Evolutionary conservation across 116 monocot genomes (phyloP).

Genomic region (Papilionanthe hybrid): DNA sequence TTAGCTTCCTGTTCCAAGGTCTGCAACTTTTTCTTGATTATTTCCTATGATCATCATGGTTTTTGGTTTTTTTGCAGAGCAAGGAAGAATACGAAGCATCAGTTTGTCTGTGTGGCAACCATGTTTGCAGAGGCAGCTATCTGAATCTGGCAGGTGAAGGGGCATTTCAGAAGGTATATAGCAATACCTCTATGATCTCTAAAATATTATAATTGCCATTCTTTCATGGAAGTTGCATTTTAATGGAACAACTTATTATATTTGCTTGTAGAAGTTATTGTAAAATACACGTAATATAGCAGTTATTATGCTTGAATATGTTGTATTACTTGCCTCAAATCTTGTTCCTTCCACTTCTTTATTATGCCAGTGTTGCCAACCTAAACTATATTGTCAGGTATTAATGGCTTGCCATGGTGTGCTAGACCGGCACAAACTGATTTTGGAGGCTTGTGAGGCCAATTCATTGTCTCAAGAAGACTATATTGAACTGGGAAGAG

Average conservation of each 20-base stretch:
- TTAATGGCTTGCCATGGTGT: slow-evolving; percentile 85
- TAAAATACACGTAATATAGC: not conserved
- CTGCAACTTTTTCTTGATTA: slow-evolving; percentile 5
- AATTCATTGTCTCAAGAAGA: slow-evolving; percentile 84
- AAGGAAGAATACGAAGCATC: slow-evolving; percentile 99
- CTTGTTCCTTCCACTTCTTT: not conserved
- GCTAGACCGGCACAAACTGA: slow-evolving; percentile 85
- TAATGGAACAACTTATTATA: not conserved
- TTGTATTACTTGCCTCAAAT: not conserved
- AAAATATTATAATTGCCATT: not conserved
- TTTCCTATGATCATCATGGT: not conserved
- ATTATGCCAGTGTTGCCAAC: not conserved
- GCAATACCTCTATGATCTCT: not conserved
- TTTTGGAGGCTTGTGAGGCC: slow-evolving; percentile 86
- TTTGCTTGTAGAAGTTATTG: not conserved
- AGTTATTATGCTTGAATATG: not conserved
- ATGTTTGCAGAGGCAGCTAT: slow-evolving; percentile 96
- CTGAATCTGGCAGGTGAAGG: slow-evolving; percentile 89
- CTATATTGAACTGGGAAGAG: slow-evolving; percentile 66
- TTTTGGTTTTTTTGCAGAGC: slow-evolving; percentile 52
- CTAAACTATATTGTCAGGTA: slow-evolving; percentile 36
- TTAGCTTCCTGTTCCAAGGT: slow-evolving; percentile 17
- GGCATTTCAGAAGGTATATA: slow-evolving; percentile 80
- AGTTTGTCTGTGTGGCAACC: slow-evolving; percentile 96
- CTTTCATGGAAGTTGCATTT: not conserved